These are phyloP conservation scores for Zelopaecilomyces penicillatus DNA, from an alignment of 2,329 filamentous ascomycete species.

Conservation along the genomic window DNA sequence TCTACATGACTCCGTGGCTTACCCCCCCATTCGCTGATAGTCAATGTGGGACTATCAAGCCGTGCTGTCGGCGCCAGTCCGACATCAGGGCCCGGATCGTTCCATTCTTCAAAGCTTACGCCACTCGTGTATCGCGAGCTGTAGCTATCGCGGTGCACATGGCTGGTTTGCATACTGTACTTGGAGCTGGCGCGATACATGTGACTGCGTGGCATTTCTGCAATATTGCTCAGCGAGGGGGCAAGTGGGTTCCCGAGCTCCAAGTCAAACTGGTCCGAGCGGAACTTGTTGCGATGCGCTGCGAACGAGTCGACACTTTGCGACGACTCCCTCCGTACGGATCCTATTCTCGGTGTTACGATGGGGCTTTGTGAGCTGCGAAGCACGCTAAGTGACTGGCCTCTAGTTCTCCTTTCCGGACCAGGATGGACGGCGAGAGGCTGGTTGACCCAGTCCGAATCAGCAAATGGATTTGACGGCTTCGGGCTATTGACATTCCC, in stretches of 20 bases:
- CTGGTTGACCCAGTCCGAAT: slow-evolving; percentile 35
- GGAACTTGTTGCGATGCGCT: slow-evolving; percentile 45
- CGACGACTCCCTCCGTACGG: slow-evolving; percentile 30
- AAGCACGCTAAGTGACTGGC: slow-evolving; percentile 30
- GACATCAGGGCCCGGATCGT: slow-evolving; percentile 47
- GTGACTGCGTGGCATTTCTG: slow-evolving; percentile 13
- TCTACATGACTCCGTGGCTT: too few species aligned
- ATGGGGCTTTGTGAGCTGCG: slow-evolving; percentile 20
- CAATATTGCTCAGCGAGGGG: slow-evolving; percentile 12
- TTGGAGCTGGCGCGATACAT: slow-evolving; percentile 23
- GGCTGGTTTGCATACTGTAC: slow-evolving; percentile 34
- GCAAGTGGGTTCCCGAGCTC: slow-evolving; percentile 29
- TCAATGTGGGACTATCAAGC: slow-evolving; percentile 19
- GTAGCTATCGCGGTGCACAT: slow-evolving; percentile 15
- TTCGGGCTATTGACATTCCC: neutral
- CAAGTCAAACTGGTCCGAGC: slow-evolving; percentile 58
- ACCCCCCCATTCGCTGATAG: neutral
- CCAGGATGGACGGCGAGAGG: slow-evolving; percentile 24
- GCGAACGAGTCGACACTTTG: slow-evolving; percentile 35
- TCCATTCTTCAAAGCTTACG: slow-evolving; percentile 36
- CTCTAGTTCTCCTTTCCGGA: slow-evolving; percentile 38
- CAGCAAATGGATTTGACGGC: slow-evolving; percentile 37
- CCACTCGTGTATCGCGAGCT: slow-evolving; percentile 44
- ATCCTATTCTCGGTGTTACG: slow-evolving; percentile 25
- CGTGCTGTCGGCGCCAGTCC: slow-evolving; percentile 28